Percentiles rank a stretch among this genome's conserved stretches.
phyloP scores from a whole-genome alignment of 805 yeast genomes.

The Priceomyces melissophilus region DNA sequence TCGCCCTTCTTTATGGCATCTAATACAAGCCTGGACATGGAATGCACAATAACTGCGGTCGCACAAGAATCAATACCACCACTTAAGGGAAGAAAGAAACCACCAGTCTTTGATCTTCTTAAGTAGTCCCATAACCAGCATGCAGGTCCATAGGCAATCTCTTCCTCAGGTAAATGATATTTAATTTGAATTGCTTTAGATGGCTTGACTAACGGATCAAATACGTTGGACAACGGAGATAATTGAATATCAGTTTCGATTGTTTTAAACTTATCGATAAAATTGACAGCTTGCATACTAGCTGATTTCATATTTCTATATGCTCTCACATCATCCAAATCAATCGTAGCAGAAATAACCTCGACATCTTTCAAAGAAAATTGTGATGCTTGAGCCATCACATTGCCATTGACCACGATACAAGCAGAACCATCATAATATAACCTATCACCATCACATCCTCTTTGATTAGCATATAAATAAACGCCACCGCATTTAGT shows the following conservation, averaged over 20 bases:
- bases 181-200: constrained; percentile 47
- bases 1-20: constrained; percentile 67
- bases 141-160: constrained; percentile 97
- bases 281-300: constrained; percentile 61
- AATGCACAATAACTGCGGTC: constrained; percentile 88
- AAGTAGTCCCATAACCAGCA: constrained; percentile 99
- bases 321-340: constrained; percentile 83
- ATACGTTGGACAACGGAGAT: constrained; percentile 55
- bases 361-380: constrained; percentile 89
- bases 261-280: constrained; percentile 47
- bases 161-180: constrained; percentile 88
- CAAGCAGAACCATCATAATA: constrained; percentile 97
- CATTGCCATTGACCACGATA: constrained; percentile 86
- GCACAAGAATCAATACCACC: constrained; percentile 99
- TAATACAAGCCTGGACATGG: constrained; percentile 87
- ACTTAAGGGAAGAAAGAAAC: constrained; percentile 87
- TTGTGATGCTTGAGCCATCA: constrained; percentile 92
- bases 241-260: constrained; percentile 63
- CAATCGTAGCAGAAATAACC: constrained; percentile 92
- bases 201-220: constrained; percentile 63
- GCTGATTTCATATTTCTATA: constrained; percentile 77
- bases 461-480: constrained; percentile 89
- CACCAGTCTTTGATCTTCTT: constrained; percentile 85
- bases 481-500: constrained; percentile 96
- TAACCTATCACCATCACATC: constrained; percentile 96